These are phyloP conservation scores for Diplocarpon rosae DNA, from an alignment of 2,329 filamentous ascomycete species.

Conservation along the genomic window DNA sequence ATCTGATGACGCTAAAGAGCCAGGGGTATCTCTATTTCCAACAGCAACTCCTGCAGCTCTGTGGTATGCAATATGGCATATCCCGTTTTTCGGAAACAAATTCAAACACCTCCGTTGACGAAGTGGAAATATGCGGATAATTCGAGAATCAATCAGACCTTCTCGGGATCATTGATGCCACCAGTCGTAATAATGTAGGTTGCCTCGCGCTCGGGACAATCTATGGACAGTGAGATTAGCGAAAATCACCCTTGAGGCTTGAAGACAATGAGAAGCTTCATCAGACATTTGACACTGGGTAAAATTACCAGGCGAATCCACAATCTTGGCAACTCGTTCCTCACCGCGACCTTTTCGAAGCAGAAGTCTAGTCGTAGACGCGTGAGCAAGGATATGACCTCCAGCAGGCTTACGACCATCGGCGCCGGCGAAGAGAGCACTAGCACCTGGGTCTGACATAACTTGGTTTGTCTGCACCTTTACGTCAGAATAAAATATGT, in stretches of 20 bases:
- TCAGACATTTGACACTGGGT: neutral
- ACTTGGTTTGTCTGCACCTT: conserved; percentile 53
- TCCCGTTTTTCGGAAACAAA: neutral
- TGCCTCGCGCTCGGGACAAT: conserved; percentile 54
- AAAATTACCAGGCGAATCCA: conserved; percentile 50
- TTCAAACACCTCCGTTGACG: neutral
- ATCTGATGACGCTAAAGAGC: conserved; percentile 17
- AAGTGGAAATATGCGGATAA: neutral
- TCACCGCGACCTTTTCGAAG: conserved; percentile 59
- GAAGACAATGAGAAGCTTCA: neutral
- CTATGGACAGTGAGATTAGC: neutral
- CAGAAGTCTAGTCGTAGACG: conserved; percentile 54
- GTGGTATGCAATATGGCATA: conserved; percentile 5
- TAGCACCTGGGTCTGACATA: conserved; percentile 59
- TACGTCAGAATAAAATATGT: neutral
- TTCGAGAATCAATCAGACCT: conserved; percentile 31
- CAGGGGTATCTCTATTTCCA: conserved; percentile 12
- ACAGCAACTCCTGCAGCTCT: conserved; percentile 14
- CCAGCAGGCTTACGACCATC: conserved; percentile 58
- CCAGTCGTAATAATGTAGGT: conserved; percentile 61
- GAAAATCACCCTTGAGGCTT: neutral
- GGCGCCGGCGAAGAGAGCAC: conserved; percentile 53
- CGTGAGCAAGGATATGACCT: conserved; percentile 59
- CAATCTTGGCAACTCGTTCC: conserved; percentile 58
- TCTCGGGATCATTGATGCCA: conserved; percentile 57